Evolutionary conservation across 176 grass and related monocot species (phyloP).

Genomic region (Hordeum vulgare): MorexV3_pseudomolecules_assembly NC_058519.1:539186929-539187428

Average conservation of each 20-base stretch:
- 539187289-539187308: slow-evolving; percentile 58
- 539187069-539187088: neutral
- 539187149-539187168: neutral
- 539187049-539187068: neutral
- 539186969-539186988: neutral
- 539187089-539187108: neutral
- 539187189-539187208: neutral
- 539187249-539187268: slow-evolving; percentile 96
- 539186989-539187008: neutral
- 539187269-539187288: slow-evolving; percentile 74
- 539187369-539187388: slow-evolving; percentile 52
- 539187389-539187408: slow-evolving; percentile 73
- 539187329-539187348: slow-evolving; percentile 83
- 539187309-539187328: slow-evolving; percentile 54
- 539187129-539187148: neutral
- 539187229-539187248: slow-evolving; percentile 89
- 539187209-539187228: slow-evolving; percentile 43
- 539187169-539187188: neutral
- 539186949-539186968: neutral
- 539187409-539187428: slow-evolving; percentile 42
- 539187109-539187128: neutral
- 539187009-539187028: neutral
- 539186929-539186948: neutral
- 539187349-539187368: slow-evolving; percentile 58
- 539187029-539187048: neutral